phyloP scores from a whole-genome alignment of 768 basidiomycete species.

The Tubosaeta brunneosetosa region DNA sequence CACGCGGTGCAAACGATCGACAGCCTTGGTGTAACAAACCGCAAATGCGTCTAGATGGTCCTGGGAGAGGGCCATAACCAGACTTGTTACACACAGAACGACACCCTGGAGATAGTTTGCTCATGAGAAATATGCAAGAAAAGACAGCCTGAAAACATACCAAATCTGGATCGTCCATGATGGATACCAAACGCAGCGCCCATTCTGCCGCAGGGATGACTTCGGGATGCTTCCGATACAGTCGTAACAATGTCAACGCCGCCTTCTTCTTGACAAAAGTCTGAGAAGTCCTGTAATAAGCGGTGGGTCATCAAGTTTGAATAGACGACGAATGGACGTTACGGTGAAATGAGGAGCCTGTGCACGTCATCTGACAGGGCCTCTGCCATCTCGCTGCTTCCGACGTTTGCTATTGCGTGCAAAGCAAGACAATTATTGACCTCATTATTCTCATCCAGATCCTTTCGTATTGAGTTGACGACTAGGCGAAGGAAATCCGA shows the following conservation, averaged over 20 bases:
- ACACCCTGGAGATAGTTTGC: slow-evolving; percentile 61
- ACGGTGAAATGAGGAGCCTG: slow-evolving; percentile 92
- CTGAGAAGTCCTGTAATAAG: slow-evolving; percentile 70
- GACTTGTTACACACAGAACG: slow-evolving; percentile 86
- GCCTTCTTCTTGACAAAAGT: slow-evolving; percentile 99
- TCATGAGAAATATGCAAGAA: not conserved
- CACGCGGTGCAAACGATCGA: slow-evolving; percentile 82
- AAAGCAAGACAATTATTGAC: slow-evolving; percentile 94
- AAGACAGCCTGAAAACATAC: slow-evolving; percentile 36
- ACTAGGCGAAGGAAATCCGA: slow-evolving; percentile 94
- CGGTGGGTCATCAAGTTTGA: slow-evolving; percentile 12
- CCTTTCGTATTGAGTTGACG: slow-evolving; percentile 97
- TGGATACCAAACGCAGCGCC: slow-evolving; percentile 89
- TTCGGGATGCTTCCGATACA: slow-evolving; percentile 94
- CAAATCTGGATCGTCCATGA: slow-evolving; percentile 92
- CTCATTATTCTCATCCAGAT: slow-evolving; percentile 91
- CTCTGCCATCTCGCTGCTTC: slow-evolving; percentile 98
- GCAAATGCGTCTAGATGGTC: slow-evolving; percentile 87
- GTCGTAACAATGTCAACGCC: slow-evolving; percentile 83
- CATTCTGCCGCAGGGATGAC: slow-evolving; percentile 93
- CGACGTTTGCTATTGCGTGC: slow-evolving; percentile 97
- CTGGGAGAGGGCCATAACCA: slow-evolving; percentile 92
- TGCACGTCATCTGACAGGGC: slow-evolving; percentile 92
- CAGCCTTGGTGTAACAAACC: slow-evolving; percentile 93
- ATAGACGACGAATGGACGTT: slow-evolving; percentile 21